Conservation (phyloP, 306 rosid species). For the Nissolia schottii region DNA sequence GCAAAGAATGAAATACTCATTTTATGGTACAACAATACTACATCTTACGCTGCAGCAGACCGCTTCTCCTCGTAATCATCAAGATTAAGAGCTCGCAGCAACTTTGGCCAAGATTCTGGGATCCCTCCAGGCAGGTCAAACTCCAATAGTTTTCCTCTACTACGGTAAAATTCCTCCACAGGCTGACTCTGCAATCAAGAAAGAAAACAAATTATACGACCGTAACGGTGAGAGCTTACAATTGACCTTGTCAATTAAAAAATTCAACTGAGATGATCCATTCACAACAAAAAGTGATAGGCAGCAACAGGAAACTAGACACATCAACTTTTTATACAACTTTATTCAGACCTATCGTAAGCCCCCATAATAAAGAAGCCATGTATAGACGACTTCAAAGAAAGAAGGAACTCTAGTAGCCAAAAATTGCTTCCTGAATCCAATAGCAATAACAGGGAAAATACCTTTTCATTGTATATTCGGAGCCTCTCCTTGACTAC, state of each 20-base stretch:
- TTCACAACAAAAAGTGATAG: background rate
- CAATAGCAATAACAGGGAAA: slow-evolving; percentile 1
- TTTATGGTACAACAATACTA: slow-evolving; percentile 16
- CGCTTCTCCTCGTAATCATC: slow-evolving; percentile 79
- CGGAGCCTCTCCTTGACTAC: slow-evolving; percentile 80
- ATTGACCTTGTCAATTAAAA: too few relatives aligned
- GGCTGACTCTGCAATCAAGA: slow-evolving; percentile 65
- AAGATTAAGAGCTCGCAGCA: slow-evolving; percentile 81
- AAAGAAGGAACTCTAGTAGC: background rate
- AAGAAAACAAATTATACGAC: background rate
- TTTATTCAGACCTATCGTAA: background rate
- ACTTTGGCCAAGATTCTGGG: slow-evolving; percentile 95
- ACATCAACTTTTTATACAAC: background rate
- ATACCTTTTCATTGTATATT: slow-evolving; percentile 74
- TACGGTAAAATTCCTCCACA: slow-evolving; percentile 79
- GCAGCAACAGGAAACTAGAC: background rate
- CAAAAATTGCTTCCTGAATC: background rate
- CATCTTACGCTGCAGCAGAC: slow-evolving; percentile 66
- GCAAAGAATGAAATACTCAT: slow-evolving; percentile 51
- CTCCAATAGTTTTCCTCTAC: slow-evolving; percentile 70
- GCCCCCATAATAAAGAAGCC: background rate
- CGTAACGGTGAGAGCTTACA: too few relatives aligned
- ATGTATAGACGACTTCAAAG: background rate
- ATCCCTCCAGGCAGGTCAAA: slow-evolving; percentile 96
- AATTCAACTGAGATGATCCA: background rate